Evolutionary conservation across 768 basidiomycete species (phyloP), one percentile per base, ranked within the genome.

Genomic region (Phylloporus sp.): DNA sequence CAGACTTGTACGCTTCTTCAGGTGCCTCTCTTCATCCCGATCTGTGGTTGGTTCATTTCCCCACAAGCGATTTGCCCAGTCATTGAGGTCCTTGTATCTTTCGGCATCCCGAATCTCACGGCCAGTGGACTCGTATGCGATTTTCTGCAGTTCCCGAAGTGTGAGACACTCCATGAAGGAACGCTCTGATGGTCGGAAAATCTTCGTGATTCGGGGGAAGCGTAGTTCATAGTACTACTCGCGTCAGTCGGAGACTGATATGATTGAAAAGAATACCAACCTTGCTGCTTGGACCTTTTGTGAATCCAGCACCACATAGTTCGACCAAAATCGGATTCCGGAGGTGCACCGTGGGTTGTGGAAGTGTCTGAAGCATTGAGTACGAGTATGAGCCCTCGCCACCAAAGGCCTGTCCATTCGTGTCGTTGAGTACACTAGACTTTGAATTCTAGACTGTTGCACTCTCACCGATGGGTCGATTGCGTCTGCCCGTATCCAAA

Each of bases 231-330:
- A 94, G 60, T 85, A 75, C 90, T 92, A 53, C 13, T 50, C 20
- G 2, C 28, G 55, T 48, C 24, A 27, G 40, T 31, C 47, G 38
- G 44, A 31, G 11, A 10, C 44, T 32, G 26, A 32, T 12, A 8
- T 9, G 15, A 15, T n/a, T 10, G 7, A 6, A 47, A 12, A 28
- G 36, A 1, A 27, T 9, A 64, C 76, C 47, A 48, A 89, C 88
- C 60, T 78, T 72, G 62, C 80, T 79, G 23, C 70, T 57, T 0
- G 73, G 71, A n/a, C 82, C 69, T 63, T 88, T 89, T 27, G 85
- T 86, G 60, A 92, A 95, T 2, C 91, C 88, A 5, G 88, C 92
- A 12, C 92, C 91, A 53, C 80, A 83, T 5, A 95, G 61, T 59
- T 93, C 91, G 3, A 76, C 82, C 5, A 88, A 72, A 15, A 91